phyloP scores from a whole-genome alignment of 441 rosid species.

The Iberis amara region DNA sequence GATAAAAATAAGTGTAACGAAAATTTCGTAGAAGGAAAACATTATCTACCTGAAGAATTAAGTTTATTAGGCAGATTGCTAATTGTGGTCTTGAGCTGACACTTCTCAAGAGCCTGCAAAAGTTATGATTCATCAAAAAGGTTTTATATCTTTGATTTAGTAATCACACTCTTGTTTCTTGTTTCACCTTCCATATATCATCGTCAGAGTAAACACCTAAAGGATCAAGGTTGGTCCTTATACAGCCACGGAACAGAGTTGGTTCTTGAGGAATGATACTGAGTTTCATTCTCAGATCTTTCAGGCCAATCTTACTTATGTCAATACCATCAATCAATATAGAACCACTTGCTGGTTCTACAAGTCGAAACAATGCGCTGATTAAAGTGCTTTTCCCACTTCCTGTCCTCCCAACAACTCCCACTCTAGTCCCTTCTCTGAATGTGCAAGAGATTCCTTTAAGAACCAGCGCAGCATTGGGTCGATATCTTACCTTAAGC shows the following conservation, averaged over 20 bases:
- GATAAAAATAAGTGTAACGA: not conserved
- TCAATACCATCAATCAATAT: slow-evolving; percentile 68
- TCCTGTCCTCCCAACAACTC: slow-evolving; percentile 85
- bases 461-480: slow-evolving; percentile 66
- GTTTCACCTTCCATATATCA: slow-evolving; percentile 73
- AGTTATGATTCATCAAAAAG: not conserved
- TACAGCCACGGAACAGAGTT: slow-evolving; percentile 69
- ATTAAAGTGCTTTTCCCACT: slow-evolving; percentile 88
- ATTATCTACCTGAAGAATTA: slow-evolving; percentile 57
- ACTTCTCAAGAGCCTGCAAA: slow-evolving; percentile 71
- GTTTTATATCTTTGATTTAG: not conserved
- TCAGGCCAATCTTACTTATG: slow-evolving; percentile 66
- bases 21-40: not conserved
- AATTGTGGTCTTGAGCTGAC: slow-evolving; percentile 73
- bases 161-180: not conserved
- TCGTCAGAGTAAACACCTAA: slow-evolving; percentile 61
- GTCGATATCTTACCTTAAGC: slow-evolving; percentile 73
- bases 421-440: slow-evolving; percentile 65
- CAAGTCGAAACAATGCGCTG: slow-evolving; percentile 79
- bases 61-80: slow-evolving; percentile 61
- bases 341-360: slow-evolving; percentile 66
- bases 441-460: slow-evolving; percentile 84
- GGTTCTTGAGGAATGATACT: slow-evolving; percentile 95
- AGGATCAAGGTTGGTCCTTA: slow-evolving; percentile 79
- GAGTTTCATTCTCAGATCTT: slow-evolving; percentile 74